Evolutionary conservation across 306 rosid genomes (phyloP).

Genomic region (Vigna angularis): DNA sequence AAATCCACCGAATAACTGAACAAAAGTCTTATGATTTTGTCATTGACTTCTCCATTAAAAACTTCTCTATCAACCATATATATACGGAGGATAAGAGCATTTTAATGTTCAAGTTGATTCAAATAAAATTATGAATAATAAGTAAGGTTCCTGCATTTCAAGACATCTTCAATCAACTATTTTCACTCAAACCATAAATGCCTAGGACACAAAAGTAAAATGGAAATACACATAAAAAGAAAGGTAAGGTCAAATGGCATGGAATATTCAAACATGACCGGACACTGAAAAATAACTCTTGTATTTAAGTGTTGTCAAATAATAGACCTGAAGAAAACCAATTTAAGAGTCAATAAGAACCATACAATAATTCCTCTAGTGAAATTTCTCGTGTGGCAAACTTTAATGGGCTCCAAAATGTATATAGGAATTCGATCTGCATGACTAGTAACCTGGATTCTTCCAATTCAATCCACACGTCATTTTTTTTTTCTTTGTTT

Average conservation of each 20-base stretch:
- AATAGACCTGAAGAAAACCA: constrained; percentile 32
- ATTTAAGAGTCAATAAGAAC: constrained; percentile 30
- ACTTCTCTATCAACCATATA: not conserved
- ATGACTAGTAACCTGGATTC: constrained; percentile 19
- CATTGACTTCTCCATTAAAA: not conserved
- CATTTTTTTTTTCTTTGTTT: not conserved
- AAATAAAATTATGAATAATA: not conserved
- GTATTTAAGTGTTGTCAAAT: constrained; percentile 30
- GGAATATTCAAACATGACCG: constrained; percentile 1
- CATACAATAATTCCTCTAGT: not conserved
- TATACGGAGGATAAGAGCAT: not conserved
- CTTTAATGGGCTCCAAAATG: constrained; percentile 32
- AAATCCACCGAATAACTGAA: not conserved
- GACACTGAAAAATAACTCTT: constrained; percentile 16
- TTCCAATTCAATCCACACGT: constrained; percentile 20
- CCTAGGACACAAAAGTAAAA: not conserved
- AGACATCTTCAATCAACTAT: not conserved
- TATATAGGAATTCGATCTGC: constrained; percentile 17
- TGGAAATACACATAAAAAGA: not conserved
- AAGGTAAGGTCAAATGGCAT: not conserved
- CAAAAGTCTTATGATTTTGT: not conserved
- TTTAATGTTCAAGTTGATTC: not conserved
- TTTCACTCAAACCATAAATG: not conserved
- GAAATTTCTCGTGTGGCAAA: constrained; percentile 29
- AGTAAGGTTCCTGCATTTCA: not conserved